phyloP scores from a whole-genome alignment of 805 yeast species.

The Grigorovia jiainica region DNA sequence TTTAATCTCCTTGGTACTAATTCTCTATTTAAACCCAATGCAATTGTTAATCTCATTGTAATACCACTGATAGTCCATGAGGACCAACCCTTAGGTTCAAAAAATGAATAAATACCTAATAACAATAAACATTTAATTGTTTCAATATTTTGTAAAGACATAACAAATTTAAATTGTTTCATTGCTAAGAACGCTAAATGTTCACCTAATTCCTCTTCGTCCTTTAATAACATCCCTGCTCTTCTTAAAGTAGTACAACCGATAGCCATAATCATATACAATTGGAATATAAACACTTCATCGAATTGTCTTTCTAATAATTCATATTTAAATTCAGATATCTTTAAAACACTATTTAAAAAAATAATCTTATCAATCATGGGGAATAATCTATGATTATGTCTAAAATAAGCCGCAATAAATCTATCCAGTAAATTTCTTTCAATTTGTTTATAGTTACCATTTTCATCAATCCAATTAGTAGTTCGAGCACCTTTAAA shows the following conservation, averaged over 20 bases:
- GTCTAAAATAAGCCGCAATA: slow-evolving; percentile 37
- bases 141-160: slow-evolving; percentile 32
- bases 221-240: slow-evolving; percentile 30
- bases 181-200: slow-evolving; percentile 35
- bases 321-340: slow-evolving; percentile 24
- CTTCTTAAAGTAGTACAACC: slow-evolving; percentile 44
- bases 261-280: slow-evolving; percentile 44
- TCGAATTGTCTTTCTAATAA: slow-evolving; percentile 17
- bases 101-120: slow-evolving; percentile 41
- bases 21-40: slow-evolving; percentile 39
- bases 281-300: slow-evolving; percentile 32
- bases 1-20: slow-evolving; percentile 23
- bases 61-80: slow-evolving; percentile 47
- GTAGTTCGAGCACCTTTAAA: slow-evolving; percentile 25
- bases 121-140: slow-evolving; percentile 35
- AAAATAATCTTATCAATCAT: slow-evolving; percentile 34
- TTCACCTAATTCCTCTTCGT: slow-evolving; percentile 32
- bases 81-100: slow-evolving; percentile 39
- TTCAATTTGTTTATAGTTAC: slow-evolving; percentile 23
- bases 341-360: slow-evolving; percentile 24
- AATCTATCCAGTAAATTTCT: slow-evolving; percentile 29
- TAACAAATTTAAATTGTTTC: slow-evolving; percentile 31
- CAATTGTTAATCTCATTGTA: slow-evolving; percentile 35
- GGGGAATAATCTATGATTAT: slow-evolving; percentile 37
- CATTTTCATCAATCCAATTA: slow-evolving; percentile 20